Base-by-base conservation (phyloP, 768 basidiomycete genomes). In the Trametes punicea region DNA sequence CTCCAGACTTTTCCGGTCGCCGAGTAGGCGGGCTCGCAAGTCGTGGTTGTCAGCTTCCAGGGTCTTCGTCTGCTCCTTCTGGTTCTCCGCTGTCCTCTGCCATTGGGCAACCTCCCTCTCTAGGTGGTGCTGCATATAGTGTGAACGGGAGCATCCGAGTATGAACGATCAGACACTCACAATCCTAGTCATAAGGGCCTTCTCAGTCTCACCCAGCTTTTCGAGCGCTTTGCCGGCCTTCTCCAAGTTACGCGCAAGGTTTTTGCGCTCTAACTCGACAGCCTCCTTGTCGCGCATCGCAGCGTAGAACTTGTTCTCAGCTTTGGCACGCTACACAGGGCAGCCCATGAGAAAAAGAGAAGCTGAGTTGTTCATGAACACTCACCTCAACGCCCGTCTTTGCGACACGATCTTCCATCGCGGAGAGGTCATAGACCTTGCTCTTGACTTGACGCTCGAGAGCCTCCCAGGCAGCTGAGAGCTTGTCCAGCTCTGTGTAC, bases 291-390 rank as follows among this genome's bases (percentile, higher is more conserved):
- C 85, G 27, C 93, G 85, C 86, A 96, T 90, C 2, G 87, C 86
- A 16, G 90, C 81, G 66, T 85, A 98, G 67, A 84, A 98, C 70
- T 95, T 98, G 75, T 94, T 96, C 57, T 98, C 95, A 15, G 90
- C 85, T 73, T 96, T 98, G 8, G 93, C 90, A 87, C 91, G 92
- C 93, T 98, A 31, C 49, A 31, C 13, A 42, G 18, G 13, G 31
- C 8, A 13, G 13, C 13, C 16, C 26, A 16, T 18, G 16, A 36
- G 23, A 23, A 20, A 34, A 41, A 6, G 10, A 20, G 5, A 18
- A 18, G 4, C 2, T 5, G 38, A 26, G 18, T 9, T 16, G 20
- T 60, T 53, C 16, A 31, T 6, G 29, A 74, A 81, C 50, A 48
- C 52, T 27, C 18, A 92, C 94, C 70, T 96, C 94, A 21, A 83